Conservation (phyloP, 2,329 filamentous ascomycete species). For the Penicillium sp. region DNA sequence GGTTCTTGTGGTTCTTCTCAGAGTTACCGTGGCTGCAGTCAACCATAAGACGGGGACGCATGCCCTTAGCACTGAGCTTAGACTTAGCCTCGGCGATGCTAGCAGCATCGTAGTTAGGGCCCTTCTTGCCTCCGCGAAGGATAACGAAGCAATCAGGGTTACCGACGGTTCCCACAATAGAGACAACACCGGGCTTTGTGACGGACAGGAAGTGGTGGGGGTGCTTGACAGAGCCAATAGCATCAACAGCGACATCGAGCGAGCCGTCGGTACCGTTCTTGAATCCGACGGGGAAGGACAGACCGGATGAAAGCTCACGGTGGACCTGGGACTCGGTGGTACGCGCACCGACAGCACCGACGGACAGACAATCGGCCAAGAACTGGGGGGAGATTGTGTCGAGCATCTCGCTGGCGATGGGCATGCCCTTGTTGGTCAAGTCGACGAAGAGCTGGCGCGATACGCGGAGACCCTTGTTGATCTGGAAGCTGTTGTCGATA, state of each 20-base stretch:
- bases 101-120: constrained; percentile 87
- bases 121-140: constrained; percentile 84
- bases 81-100: constrained; percentile 82
- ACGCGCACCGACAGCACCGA: constrained; percentile 91
- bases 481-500: constrained; percentile 97
- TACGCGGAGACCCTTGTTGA: constrained; percentile 91
- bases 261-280: constrained; percentile 98
- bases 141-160: constrained; percentile 99
- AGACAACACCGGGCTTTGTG: constrained; percentile 91
- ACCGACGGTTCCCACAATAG: constrained; percentile 89
- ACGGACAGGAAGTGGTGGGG: constrained; percentile 97
- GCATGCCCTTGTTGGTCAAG: constrained; percentile 88
- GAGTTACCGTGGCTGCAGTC: constrained; percentile 98
- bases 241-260: constrained; percentile 86
- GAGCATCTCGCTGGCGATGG: constrained; percentile 94
- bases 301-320: constrained; percentile 85
- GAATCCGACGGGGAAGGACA: constrained; percentile 97
- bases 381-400: constrained; percentile 98
- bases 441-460: constrained; percentile 91
- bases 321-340: constrained; percentile 97
- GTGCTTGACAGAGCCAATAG: constrained; percentile 86
- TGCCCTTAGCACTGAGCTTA: constrained; percentile 69
- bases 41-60: constrained; percentile 82
- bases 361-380: constrained; percentile 83
- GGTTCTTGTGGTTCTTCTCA: constrained; percentile 93